Conservation (phyloP, 164 flowering plant genomes). For the Liriodendron chinense region DNA sequence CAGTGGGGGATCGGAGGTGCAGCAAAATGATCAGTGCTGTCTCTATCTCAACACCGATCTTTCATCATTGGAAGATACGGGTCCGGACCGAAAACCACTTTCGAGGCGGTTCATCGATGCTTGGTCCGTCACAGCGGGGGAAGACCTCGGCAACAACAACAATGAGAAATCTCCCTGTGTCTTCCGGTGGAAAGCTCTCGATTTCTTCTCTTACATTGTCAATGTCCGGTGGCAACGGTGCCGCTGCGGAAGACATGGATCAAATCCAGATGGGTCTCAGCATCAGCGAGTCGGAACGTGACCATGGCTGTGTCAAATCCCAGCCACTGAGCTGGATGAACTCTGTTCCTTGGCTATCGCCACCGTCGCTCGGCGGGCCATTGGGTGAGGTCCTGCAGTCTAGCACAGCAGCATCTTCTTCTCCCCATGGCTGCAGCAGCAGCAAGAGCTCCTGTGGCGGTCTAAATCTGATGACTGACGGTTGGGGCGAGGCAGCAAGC, state of each 20-base stretch:
- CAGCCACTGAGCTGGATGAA: constrained; percentile 42
- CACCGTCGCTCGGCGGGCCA: constrained; percentile 71
- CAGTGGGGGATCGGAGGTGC: constrained; percentile 6
- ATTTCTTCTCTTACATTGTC: constrained; percentile 52
- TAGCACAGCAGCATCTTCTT: constrained; percentile 21
- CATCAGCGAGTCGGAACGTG: constrained; percentile 18
- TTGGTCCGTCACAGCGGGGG: constrained; percentile 43
- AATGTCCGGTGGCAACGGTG: constrained; percentile 37
- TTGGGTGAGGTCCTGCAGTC: constrained; percentile 72
- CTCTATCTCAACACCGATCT: constrained; percentile 26
- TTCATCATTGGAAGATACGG: constrained; percentile 6
- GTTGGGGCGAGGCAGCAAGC: constrained; percentile 18
- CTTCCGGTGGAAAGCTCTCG: constrained; percentile 26
- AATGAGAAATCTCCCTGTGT: constrained; percentile 10
- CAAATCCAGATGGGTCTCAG: constrained; percentile 28
- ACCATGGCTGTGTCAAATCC: constrained; percentile 17
- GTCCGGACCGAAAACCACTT: constrained; percentile 14
- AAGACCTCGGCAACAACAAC: constrained; percentile 8
- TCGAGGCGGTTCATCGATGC: constrained; percentile 64
- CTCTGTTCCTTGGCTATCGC: constrained; percentile 40
- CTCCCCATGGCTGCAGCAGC: constrained; percentile 23
- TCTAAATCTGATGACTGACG: constrained; percentile 29
- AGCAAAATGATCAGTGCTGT: constrained; percentile 22
- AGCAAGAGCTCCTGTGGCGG: constrained; percentile 30
- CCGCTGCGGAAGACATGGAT: constrained; percentile 20